These are phyloP conservation scores for Leptodontidium sp. DNA, from an alignment of 2,329 filamentous ascomycete species.

Conservation along the genomic window DNA sequence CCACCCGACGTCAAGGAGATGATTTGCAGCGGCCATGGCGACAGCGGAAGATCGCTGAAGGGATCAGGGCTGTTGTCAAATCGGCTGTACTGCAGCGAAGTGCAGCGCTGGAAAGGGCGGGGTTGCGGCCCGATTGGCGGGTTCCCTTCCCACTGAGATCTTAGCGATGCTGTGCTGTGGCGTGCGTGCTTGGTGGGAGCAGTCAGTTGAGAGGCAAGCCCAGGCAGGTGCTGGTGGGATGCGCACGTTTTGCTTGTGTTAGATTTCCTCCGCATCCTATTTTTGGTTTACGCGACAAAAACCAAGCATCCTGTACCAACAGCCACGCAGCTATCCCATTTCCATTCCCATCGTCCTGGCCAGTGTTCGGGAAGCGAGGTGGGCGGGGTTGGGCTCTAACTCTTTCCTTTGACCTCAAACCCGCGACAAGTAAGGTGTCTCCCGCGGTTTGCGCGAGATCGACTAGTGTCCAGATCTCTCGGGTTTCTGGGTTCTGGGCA, in stretches of 20 bases:
- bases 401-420: conserved; percentile 6
- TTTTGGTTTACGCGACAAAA: conserved; percentile 6
- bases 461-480: not conserved
- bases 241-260: conserved; percentile 14
- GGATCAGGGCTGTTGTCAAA: conserved; percentile 18
- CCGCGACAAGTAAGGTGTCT: not conserved
- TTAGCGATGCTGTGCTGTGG: conserved; percentile 11
- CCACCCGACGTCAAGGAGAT: conserved; percentile 13
- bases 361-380: not conserved
- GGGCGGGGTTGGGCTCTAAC: not conserved
- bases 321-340: not conserved
- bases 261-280: conserved; percentile 15
- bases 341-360: not conserved
- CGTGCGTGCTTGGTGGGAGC: not conserved
- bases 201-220: not conserved
- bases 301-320: not conserved
- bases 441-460: conserved; percentile 4
- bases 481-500: conserved; percentile 2
- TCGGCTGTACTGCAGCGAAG: conserved; percentile 7
- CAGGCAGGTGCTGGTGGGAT: not conserved
- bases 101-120: conserved; percentile 25
- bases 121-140: conserved; percentile 39
- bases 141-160: conserved; percentile 22
- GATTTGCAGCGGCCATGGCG: conserved; percentile 17
- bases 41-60: conserved; percentile 22